Evolutionary conservation across 1,284 basidiomycete species (phyloP), one percentile per base, ranked within the genome.

Genomic region (Anthracocystis panici-leucophaei): DNA sequence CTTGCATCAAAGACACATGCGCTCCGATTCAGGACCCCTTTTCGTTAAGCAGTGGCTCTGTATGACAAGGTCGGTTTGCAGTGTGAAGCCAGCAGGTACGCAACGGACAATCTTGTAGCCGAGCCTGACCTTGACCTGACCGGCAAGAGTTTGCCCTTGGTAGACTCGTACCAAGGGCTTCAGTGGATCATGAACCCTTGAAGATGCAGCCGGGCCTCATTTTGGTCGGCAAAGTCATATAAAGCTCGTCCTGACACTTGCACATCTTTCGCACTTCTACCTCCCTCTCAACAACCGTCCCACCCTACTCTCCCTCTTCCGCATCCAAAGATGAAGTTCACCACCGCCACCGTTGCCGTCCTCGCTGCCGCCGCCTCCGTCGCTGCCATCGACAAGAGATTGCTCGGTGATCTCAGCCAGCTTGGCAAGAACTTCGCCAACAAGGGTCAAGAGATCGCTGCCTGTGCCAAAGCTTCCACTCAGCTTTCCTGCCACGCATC

Each of bases 361-460:
- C 64, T 80, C 53, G 78, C 75, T 1, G 68, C 80, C 23, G 59
- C 73, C 25, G 57, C 65, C 64, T 49, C 65, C 20, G 63, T 61
- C 38, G 65, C 65, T 29, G 78, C 83, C 46, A 56, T 75, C 25
- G 23, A 38, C 23, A 25, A 49, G 27, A 67, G 69, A 10, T 51
- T 80, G 25, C 75, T 77, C 52, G 53, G 75, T 33, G 52, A 81
- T 12, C 82, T 75, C 23, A 49, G 18, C 31, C 56, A 70, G 52
- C 59, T 69, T 40, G 53, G 66, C 59, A 51, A 59, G n/a, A 29
- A 25, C 4, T 25, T 71, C 66, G 61, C 54, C 52, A 54, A 31
- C 60, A 74, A 74, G 33, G 65, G 49, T n/a, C 57, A 67, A 25
- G 62, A 57, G 27, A 52, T 58, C 25, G 62, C 64, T 25, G 48